Percentiles rank a stretch among this genome's conserved stretches.
Conservation (phyloP, 371 early-diverging fungal species). For the Apophysomyces trapeziformis region DNA sequence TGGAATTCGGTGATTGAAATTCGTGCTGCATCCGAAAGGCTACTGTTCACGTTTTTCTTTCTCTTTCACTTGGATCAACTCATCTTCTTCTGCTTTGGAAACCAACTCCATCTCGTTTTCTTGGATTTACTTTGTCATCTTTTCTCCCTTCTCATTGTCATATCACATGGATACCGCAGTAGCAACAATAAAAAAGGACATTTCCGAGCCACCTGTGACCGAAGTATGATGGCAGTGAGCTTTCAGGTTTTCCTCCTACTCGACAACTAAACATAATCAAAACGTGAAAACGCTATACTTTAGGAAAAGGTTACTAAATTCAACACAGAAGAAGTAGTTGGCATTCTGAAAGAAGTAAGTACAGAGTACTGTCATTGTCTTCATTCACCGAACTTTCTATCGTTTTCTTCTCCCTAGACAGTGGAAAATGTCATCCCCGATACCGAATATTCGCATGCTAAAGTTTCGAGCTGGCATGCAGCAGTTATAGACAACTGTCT, state of each 20-base stretch:
- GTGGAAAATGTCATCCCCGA: constrained; percentile 67
- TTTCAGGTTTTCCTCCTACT: not conserved
- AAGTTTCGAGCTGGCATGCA: constrained; percentile 73
- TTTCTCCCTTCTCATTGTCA: not conserved
- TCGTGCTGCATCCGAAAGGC: no score
- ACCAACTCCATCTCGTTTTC: no score
- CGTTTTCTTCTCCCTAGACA: constrained; percentile 37
- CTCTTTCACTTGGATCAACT: not conserved
- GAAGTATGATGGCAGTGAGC: not conserved
- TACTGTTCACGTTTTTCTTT: not conserved
- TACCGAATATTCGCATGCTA: constrained; percentile 68
- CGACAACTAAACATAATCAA: constrained; percentile 4
- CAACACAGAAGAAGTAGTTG: constrained; percentile 21
- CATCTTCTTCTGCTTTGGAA: not conserved
- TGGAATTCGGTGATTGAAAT: no score
- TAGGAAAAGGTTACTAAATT: constrained; percentile 16
- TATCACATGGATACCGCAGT: not conserved
- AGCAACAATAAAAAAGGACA: not conserved
- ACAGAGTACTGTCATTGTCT: not conserved
- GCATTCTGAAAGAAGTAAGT: constrained; percentile 27
- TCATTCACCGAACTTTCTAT: not conserved
- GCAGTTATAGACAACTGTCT: constrained; percentile 69
- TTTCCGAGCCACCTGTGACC: not conserved
- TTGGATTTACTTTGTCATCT: not conserved
- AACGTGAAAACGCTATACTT: not conserved